A percentile compares a stretch with the other conserved stretches of the same genome.
Evolutionary conservation across 2,329 filamentous ascomycete genomes (phyloP).

Genomic region (Cladosporium halotolerans): DNA sequence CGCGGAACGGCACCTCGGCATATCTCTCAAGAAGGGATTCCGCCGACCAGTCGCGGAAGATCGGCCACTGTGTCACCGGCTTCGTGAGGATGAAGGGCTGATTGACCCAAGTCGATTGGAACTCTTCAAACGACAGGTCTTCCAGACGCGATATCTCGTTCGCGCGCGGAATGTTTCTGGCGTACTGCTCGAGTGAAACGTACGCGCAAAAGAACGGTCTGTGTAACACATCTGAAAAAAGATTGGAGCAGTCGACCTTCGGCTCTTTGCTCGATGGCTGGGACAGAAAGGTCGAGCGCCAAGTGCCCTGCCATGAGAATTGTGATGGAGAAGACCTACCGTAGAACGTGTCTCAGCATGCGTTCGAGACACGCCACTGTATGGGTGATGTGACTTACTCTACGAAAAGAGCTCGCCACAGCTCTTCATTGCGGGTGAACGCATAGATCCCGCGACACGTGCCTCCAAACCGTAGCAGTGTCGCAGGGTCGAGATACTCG

Average conservation of each 20-base stretch:
- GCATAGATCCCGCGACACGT: conserved; percentile 84
- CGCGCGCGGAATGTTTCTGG: conserved; percentile 60
- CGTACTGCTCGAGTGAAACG: conserved; percentile 60
- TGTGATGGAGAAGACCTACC: conserved; percentile 38
- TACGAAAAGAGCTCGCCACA: conserved; percentile 82
- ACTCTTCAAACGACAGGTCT: conserved; percentile 66
- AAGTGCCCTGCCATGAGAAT: conserved; percentile 72
- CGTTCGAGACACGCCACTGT: conserved; percentile 15
- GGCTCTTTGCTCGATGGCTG: conserved; percentile 49
- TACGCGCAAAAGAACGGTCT: conserved; percentile 86
- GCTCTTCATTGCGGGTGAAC: conserved; percentile 73
- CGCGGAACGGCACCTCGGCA: conserved; percentile 65
- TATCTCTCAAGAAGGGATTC: conserved; percentile 61
- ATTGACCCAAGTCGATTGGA: conserved; percentile 67
- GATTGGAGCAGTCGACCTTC: conserved; percentile 63
- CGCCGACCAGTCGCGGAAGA: conserved; percentile 67
- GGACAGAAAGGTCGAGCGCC: conserved; percentile 71
- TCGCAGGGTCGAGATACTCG: conserved; percentile 62
- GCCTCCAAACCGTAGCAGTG: conserved; percentile 61
- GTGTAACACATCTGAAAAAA: conserved; percentile 87
- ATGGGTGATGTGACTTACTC: conserved; percentile 56
- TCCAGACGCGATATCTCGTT: conserved; percentile 69
- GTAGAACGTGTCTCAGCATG: conserved; percentile 20
- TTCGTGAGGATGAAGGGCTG: conserved; percentile 80
- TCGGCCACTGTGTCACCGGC: conserved; percentile 76